Conservation (phyloP, 257 asterid species). For the Paraleonurus japonicus region DNA sequence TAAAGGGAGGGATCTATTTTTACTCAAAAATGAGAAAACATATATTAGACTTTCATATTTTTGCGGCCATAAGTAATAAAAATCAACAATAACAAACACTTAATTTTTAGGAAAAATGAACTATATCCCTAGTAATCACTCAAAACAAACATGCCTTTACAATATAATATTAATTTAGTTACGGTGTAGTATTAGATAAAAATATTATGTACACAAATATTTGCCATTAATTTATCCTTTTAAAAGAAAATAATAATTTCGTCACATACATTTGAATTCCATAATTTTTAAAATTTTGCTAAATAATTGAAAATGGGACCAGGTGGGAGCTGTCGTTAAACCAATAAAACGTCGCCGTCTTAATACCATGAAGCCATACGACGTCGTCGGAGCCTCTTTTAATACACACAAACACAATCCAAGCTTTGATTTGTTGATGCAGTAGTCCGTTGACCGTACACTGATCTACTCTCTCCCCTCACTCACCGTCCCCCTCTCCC, state of each 20-base stretch:
- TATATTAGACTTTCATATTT: no score
- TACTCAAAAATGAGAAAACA: no score
- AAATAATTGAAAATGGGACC: neutral
- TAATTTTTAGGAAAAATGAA: no score
- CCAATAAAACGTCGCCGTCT: conserved; percentile 28
- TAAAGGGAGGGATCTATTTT: no score
- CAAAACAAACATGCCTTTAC: no score
- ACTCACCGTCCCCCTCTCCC: neutral
- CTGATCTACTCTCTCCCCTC: neutral
- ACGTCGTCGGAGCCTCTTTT: conserved; percentile 11
- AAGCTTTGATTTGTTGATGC: conserved; percentile 24
- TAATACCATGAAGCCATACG: conserved; percentile 19
- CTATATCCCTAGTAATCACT: no score
- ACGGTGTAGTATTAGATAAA: no score
- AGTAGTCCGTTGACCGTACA: conserved; percentile 35
- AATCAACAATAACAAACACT: no score
- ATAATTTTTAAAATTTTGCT: neutral
- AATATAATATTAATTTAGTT: no score
- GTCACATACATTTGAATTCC: neutral
- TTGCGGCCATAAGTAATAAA: no score
- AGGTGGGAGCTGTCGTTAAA: neutral
- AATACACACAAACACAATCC: conserved; percentile 20
- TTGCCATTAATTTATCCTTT: neutral
- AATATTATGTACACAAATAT: no score
- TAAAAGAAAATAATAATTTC: neutral